Conservation (phyloP, 257 asterid species). For the Datura wrightii region DNA sequence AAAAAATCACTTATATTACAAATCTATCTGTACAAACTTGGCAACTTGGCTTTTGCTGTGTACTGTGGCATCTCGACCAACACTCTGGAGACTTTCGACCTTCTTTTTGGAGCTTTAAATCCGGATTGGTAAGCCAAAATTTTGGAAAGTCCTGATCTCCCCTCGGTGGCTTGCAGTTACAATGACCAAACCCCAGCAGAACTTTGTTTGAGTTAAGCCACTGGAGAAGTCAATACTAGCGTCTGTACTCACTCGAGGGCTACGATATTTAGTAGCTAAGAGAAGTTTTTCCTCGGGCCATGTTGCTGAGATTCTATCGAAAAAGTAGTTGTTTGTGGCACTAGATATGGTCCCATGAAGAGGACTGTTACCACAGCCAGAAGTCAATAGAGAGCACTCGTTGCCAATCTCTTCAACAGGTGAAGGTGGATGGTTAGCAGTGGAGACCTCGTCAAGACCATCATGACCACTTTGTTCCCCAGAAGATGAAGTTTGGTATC, state of each 20-base stretch:
- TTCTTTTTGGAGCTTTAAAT: conserved; percentile 24
- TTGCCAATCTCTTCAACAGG: conserved; percentile 63
- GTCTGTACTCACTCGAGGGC: conserved; percentile 33
- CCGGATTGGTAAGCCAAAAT: conserved; percentile 42
- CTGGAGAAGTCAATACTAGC: conserved; percentile 28
- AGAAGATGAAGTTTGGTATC: conserved; percentile 28
- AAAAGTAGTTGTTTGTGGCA: conserved; percentile 65
- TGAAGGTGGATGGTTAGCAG: conserved; percentile 58
- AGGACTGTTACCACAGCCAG: conserved; percentile 65
- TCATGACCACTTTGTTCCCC: conserved; percentile 30
- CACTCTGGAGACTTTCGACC: too few species aligned
- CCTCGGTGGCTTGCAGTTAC: conserved; percentile 42
- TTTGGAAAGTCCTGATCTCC: conserved; percentile 41
- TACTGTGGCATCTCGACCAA: background rate
- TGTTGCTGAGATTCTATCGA: conserved; percentile 77
- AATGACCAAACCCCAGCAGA: conserved; percentile 41
- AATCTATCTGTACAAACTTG: conserved; percentile 34
- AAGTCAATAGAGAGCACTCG: conserved; percentile 57
- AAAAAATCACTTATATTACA: conserved; percentile 30
- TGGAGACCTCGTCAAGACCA: conserved; percentile 34
- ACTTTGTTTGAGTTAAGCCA: conserved; percentile 29
- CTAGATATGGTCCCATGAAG: conserved; percentile 57
- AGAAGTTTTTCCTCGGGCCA: conserved; percentile 94
- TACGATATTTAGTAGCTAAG: conserved; percentile 44
- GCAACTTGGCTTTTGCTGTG: conserved; percentile 26